Conservation (phyloP, 225 moss, liverwort and hornwort species). For the Neckera pumila region DNA sequence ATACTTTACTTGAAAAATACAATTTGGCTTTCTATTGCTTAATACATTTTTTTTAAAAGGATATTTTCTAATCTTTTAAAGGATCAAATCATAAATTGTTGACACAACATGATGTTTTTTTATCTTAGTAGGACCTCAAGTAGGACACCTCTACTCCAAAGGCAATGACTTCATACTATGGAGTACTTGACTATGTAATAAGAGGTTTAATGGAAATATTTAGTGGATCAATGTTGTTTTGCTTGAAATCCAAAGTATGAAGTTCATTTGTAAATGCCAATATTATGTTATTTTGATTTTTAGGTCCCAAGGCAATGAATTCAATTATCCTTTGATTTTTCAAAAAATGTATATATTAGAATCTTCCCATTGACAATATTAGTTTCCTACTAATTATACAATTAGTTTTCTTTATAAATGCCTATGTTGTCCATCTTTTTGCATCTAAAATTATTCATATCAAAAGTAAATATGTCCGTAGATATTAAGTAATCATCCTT, state of each 20-base stretch:
- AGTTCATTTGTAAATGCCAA: background rate
- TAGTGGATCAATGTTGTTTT: background rate
- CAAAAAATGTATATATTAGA: background rate
- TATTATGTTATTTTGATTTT: background rate
- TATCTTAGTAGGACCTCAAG: too few relatives aligned
- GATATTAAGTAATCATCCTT: background rate
- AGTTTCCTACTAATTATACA: background rate
- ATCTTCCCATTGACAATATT: too few relatives aligned
- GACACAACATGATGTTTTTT: background rate
- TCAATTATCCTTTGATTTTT: background rate
- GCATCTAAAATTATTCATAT: background rate
- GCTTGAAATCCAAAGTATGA: background rate
- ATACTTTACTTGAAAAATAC: too few relatives aligned
- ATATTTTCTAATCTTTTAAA: background rate
- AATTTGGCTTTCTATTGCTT: too few relatives aligned
- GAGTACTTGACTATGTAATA: background rate
- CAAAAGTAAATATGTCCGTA: background rate
- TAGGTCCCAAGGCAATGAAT: background rate
- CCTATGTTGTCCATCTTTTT: background rate
- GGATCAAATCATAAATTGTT: background rate
- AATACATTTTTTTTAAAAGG: too few relatives aligned
- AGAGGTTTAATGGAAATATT: background rate
- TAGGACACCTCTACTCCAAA: background rate
- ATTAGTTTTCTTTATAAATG: fast-evolving
- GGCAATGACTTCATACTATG: background rate